Conservation (phyloP, 2,329 filamentous ascomycete species). For the Thermoascus crustaceus region DNA sequence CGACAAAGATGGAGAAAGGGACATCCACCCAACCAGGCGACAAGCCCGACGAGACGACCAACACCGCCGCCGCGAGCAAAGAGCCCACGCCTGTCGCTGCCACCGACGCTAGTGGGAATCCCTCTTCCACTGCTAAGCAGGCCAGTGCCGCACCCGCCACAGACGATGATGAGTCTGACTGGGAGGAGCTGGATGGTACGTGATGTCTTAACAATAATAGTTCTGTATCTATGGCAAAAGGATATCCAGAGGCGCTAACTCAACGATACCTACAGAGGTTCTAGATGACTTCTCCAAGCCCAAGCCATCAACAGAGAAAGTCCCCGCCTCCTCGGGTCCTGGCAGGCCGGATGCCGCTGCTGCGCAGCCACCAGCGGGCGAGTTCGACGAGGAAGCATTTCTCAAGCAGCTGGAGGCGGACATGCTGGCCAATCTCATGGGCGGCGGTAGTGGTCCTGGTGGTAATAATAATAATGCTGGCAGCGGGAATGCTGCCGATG, state of each 20-base stretch:
- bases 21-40: background rate
- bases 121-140: background rate
- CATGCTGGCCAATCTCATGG: slow-evolving; percentile 70
- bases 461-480: no score
- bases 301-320: slow-evolving; percentile 31
- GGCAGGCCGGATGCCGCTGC: slow-evolving; percentile 10
- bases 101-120: background rate
- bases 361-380: slow-evolving; percentile 9
- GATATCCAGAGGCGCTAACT: background rate
- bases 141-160: slow-evolving; percentile 5
- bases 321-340: slow-evolving; percentile 15
- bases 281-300: slow-evolving; percentile 78
- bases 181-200: slow-evolving; percentile 86
- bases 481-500: slow-evolving; percentile 14
- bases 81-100: background rate
- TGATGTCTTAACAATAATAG: slow-evolving; percentile 6
- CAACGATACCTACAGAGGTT: slow-evolving; percentile 50
- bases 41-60: background rate
- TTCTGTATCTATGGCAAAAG: no score
- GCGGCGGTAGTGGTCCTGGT: slow-evolving; percentile 48
- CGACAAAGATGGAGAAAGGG: slow-evolving; percentile 1
- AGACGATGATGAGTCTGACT: slow-evolving; percentile 61
- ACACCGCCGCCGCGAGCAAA: background rate
- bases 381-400: slow-evolving; percentile 47
- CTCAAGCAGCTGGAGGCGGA: slow-evolving; percentile 78